Evolutionary conservation across 345 rosid species (phyloP), one percentile per base, ranked within the genome.

Genomic region (Physaria fendleri): DNA sequence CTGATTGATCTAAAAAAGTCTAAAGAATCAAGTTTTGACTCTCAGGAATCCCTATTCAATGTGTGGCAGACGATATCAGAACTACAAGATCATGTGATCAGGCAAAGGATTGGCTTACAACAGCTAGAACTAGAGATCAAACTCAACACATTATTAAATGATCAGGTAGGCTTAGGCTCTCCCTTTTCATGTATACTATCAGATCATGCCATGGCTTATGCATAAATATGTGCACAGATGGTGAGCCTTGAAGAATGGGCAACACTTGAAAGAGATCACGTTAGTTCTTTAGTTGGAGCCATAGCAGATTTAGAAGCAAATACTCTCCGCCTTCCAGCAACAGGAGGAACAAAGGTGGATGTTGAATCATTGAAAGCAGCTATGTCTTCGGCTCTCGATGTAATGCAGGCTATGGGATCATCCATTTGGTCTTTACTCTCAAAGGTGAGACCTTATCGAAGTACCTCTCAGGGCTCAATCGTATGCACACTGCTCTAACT

Each of bases 271-370:
- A 80, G 76, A 70, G 93, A 90, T 51, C 95, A 94, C 68, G 50
- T 74, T 42, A 66, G 72, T 68, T 87, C 95, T 56, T 74, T 94
- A 83, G 73, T 81, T 55, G 91, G 90, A 55, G 87, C 86, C 46
- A 78, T 81, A 46, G 83, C 89, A 71, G 97, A 89, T 84, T 74
- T 94, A 59, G 84, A 90, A 78, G 95, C 97, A 2, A 82, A 82
- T 74, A 94, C 99, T 50, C 83, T 84, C 49, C 95, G 90, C 39
- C 77, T 94, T 72, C 99, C 99, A n/a, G 66, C 87, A 8, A 82
- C 84, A 25, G 87, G 85, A 56, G 97, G 95, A 67, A 85, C 97
- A 76, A 79, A 77, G 82, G 99, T 90, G 64, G 96, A 94, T 49
- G 63, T 59, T 62, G 90, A 83, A 69, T 81, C 90, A 15, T 60